Evolutionary conservation across 208 protist genomes (phyloP), one percentile per base, ranked within the genome.

Genomic region (Crithidia bombi): DNA sequence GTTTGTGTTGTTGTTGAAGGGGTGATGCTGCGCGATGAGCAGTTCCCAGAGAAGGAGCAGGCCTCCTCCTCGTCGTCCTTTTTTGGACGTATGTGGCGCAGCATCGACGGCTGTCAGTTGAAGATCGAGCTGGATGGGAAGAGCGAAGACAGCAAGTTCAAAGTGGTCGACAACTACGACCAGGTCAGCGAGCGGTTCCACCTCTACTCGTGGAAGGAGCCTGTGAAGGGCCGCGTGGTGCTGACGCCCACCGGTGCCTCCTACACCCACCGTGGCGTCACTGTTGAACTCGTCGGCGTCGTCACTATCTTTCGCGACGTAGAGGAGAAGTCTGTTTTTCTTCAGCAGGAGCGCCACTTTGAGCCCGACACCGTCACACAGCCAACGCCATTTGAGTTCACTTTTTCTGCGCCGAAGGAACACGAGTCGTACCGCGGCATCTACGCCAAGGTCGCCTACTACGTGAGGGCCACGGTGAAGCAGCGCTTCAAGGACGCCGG

Each of bases 371-470:
- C 74, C 17, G n/a, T 97, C 32, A 56, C 5, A 23, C 41, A 50
- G 32, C 44, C 76, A 23, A 86, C 82, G 5, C 46, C 64, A 15
- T 75, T 95, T 51, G 78, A 87, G 65, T 97, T 97, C 65, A 41
- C 62, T 50, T 97, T 97, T 71, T 65, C 81, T 12, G 88, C 77
- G 0, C 51, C 63, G n/a, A 95, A 93, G 73, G 64, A 75, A 65
- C 83, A 93, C 68, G 92, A 97, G 70, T 96, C 90, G 15, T 97
- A 95, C 68, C 79, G 82, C 12, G 92, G 92, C 17, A 66, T 88
- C 33, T 83, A 81, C 61, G 89, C 80, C 35, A 64, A 57, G 17
- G 92, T 97, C 21, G 57, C 46, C 46, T 97, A 97, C 76, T 70
- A 69, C 55, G 54, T 97, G 9, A 79, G 81, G 25, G 80, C 83